Conservation (phyloP, 2,329 filamentous ascomycete species). For the Neobulgaria alba region DNA sequence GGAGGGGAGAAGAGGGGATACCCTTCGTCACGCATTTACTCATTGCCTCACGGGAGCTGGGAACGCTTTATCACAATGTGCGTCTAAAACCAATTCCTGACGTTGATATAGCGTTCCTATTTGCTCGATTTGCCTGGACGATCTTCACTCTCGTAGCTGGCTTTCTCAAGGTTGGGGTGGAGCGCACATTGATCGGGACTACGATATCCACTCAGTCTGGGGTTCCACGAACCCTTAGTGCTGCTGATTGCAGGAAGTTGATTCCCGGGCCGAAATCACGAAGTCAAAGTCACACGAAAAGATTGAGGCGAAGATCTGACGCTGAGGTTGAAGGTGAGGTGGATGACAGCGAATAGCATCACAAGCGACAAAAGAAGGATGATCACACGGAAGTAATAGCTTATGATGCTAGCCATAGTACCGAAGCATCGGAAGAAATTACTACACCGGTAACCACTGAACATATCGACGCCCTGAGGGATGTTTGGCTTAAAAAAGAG, state of each 20-base stretch:
- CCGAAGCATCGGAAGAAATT: background rate
- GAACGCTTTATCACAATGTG: slow-evolving; percentile 6
- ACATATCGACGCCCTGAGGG: background rate
- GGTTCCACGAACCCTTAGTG: background rate
- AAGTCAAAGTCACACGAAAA: background rate
- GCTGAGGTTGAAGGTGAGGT: background rate
- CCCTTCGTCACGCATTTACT: slow-evolving; percentile 5
- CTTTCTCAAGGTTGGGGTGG: background rate
- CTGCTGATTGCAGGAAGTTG: background rate
- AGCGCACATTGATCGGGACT: background rate
- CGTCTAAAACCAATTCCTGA: slow-evolving; percentile 1
- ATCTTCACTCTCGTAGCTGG: slow-evolving; percentile 4
- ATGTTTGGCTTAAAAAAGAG: background rate
- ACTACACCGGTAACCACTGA: background rate
- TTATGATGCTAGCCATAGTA: background rate
- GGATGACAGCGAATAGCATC: background rate
- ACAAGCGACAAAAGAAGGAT: background rate
- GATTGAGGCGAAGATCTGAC: background rate
- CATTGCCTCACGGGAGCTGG: slow-evolving; percentile 2
- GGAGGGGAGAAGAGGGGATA: background rate
- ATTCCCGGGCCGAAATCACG: background rate
- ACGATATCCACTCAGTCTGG: background rate
- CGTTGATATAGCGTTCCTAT: slow-evolving; percentile 4
- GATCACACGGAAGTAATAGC: background rate
- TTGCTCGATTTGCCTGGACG: slow-evolving; percentile 9